Evolutionary conservation across 257 asterid species (phyloP).

Genomic region (Asclepias syriaca): DNA sequence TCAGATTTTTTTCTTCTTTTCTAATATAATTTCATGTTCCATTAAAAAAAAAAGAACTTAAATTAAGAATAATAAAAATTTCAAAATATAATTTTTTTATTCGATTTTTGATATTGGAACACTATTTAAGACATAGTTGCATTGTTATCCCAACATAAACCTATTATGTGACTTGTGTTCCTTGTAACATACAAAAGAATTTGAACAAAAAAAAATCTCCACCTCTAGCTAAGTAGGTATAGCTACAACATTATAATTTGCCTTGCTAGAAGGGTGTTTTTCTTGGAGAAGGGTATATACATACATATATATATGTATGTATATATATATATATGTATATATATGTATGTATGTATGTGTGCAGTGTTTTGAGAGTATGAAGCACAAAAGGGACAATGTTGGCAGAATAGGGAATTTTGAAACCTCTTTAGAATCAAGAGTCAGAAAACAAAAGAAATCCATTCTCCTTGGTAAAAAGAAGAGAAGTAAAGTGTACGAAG

Average conservation of each 20-base stretch:
- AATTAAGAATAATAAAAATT: too few species aligned
- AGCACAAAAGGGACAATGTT: not conserved
- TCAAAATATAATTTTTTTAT: too few species aligned
- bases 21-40: too few species aligned
- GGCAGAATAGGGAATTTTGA: too few species aligned
- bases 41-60: too few species aligned
- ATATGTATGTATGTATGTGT: too few species aligned
- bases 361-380: not conserved
- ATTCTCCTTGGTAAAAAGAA: not conserved
- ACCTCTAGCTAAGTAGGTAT: not conserved
- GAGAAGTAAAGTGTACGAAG: constrained; percentile 35
- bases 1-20: too few species aligned
- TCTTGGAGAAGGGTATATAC: not conserved
- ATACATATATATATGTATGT: too few species aligned
- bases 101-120: too few species aligned
- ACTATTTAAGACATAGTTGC: too few species aligned
- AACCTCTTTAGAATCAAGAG: not conserved
- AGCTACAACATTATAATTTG: not conserved
- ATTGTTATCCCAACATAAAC: too few species aligned
- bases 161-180: not conserved
- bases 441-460: not conserved
- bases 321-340: too few species aligned
- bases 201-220: not conserved
- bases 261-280: not conserved
- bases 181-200: not conserved